phyloP scores from a whole-genome alignment of 2,329 filamentous ascomycete species.

The Huntiella omanensis region DNA sequence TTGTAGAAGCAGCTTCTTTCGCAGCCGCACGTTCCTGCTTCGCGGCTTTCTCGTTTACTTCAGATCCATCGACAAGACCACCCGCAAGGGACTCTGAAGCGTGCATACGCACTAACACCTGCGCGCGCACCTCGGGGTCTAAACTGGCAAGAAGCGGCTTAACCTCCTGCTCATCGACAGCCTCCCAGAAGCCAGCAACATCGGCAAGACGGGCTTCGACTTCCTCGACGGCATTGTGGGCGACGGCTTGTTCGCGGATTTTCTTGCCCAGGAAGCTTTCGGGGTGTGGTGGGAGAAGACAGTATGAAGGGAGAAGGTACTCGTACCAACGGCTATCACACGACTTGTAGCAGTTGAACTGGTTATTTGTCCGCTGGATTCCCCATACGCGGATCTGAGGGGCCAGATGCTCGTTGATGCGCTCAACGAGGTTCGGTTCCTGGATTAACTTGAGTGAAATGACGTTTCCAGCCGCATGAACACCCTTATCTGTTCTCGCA shows the following conservation, averaged over 20 bases:
- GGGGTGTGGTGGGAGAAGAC: constrained; percentile 79
- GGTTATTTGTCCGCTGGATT: constrained; percentile 70
- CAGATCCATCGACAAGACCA: constrained; percentile 8
- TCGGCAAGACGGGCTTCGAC: constrained; percentile 55
- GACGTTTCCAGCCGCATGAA: constrained; percentile 88
- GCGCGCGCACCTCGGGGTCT: constrained; percentile 42
- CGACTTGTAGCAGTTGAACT: constrained; percentile 85
- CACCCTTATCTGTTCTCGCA: constrained; percentile 90
- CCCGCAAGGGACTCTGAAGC: constrained; percentile 12
- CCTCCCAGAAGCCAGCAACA: constrained; percentile 63
- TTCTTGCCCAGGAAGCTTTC: constrained; percentile 70
- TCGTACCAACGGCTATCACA: constrained; percentile 96
- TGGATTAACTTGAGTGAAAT: constrained; percentile 91
- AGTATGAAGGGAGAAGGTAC: constrained; percentile 87
- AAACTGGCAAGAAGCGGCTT: constrained; percentile 47
- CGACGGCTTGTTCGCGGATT: constrained; percentile 57
- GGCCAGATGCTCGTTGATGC: constrained; percentile 73
- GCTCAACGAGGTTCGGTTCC: constrained; percentile 71
- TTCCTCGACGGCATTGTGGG: constrained; percentile 51
- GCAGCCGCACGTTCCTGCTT: constrained; percentile 2
- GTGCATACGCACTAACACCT: constrained; percentile 45
- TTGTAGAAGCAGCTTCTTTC: constrained; percentile 13
- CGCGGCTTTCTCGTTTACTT: constrained; percentile 14
- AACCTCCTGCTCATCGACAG: constrained; percentile 63
- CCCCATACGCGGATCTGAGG: constrained; percentile 92